Evolutionary conservation across 2,329 filamentous ascomycete species (phyloP).

Genomic region (Rhexocercosporidium sp.): DNA sequence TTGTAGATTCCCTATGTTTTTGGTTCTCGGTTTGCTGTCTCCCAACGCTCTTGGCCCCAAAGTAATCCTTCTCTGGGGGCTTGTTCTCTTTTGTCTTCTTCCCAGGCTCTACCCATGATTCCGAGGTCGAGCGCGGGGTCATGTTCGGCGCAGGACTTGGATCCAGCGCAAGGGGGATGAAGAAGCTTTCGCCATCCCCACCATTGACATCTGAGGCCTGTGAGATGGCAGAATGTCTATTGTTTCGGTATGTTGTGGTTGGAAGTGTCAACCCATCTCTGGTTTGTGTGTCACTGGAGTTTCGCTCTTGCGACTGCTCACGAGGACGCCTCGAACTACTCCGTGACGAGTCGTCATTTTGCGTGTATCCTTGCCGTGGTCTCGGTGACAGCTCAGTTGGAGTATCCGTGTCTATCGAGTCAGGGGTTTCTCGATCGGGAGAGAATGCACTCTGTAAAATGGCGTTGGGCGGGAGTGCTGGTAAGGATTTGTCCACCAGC

Average conservation of each 20-base stretch:
- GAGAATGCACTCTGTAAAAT: slow-evolving; percentile 66
- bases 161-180: slow-evolving; percentile 78
- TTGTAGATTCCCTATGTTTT: slow-evolving; percentile 55
- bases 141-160: slow-evolving; percentile 61
- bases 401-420: slow-evolving; percentile 66
- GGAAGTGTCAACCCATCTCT: slow-evolving; percentile 72
- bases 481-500: slow-evolving; percentile 89
- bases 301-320: slow-evolving; percentile 58
- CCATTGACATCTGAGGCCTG: slow-evolving; percentile 51
- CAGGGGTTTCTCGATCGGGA: slow-evolving; percentile 58
- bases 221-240: slow-evolving; percentile 74
- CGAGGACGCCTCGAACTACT: slow-evolving; percentile 52
- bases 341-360: slow-evolving; percentile 60
- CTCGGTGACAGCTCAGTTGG: slow-evolving; percentile 73
- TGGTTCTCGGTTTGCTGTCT: slow-evolving; percentile 46
- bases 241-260: slow-evolving; percentile 77
- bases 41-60: slow-evolving; percentile 51
- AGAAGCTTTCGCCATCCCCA: slow-evolving; percentile 60
- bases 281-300: slow-evolving; percentile 48
- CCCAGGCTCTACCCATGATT: slow-evolving; percentile 50
- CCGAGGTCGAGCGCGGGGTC: slow-evolving; percentile 60
- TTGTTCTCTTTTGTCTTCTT: slow-evolving; percentile 45
- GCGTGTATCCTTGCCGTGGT: slow-evolving; percentile 57
- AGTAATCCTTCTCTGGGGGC: slow-evolving; percentile 60
- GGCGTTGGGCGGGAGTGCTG: slow-evolving; percentile 83